Evolutionary conservation across 495 filamentous ascomycete genomes (phyloP), one percentile per base, ranked within the genome.

Genomic region (Immersiella caudata): DNA sequence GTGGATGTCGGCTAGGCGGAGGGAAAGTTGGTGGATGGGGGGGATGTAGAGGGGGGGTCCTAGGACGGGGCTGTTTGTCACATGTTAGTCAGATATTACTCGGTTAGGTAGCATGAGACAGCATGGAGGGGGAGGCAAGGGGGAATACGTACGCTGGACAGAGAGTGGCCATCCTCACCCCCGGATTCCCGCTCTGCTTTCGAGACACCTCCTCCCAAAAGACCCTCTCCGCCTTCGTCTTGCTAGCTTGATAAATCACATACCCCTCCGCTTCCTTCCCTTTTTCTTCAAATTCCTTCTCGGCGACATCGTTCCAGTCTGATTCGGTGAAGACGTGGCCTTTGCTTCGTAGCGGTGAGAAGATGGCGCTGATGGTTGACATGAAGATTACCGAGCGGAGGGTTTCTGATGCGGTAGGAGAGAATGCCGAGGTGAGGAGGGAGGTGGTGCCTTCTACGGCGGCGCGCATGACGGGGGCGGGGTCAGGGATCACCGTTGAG

Each of bases 361-460:
- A 79, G 0, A 77, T 74, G 35, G 78, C 77, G 36, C 79, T 81
- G 49, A 79, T 80, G 66, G 77, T 74, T 1, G 75, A 72, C 58
- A 87, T 80, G 76, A 90, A 91, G 21, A 93, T 88, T 1, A 59
- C 57, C 1, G 27, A 59, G 0, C 21, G 26, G n/a, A 59, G 57
- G 18, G 14, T 9, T 72, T 57, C 20, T 70, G 46, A 60, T 71
- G 69, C 26, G 4, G 84, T 86, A 6, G 85, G 89, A 72, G 79
- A 78, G 55, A 85, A 78, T 68, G 91, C 84, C 0, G 89, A 85
- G 63, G 88, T 84, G 50, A 95, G 75, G 58, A 94, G 87, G 9
- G 87, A 86, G 0, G 86, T 88, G 9, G 92, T 94, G 40, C 92
- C 91, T 66, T 87, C 87, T 68, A 92, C 83, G 0, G 88, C 88